Evolutionary conservation across 768 basidiomycete genomes (phyloP), one percentile per base, ranked within the genome.

Genomic region (Rhodocollybia butyracea): DNA sequence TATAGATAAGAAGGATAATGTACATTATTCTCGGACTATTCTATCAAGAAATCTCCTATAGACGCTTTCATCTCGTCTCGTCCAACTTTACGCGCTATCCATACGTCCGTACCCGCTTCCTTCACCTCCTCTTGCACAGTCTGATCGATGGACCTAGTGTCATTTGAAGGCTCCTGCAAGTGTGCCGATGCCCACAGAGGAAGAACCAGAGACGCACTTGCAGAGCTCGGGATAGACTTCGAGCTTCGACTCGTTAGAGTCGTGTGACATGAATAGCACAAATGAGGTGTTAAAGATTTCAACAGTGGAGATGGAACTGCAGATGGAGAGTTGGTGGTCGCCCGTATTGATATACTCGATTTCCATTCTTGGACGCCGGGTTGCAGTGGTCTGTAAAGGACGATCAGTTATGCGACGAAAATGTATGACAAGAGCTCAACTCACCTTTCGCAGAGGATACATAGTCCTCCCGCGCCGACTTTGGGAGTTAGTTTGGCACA

Each of bases 401-500:
- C 26, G 21, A 40, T 2, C 62, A 51, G 17, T 55, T 15, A 55
- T 1, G 10, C 12, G 15, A 11, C 41, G 19, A 34, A 30, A 5
- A 32, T 10, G 19, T 21, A 24, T 32, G 24, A 32, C 39, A 15
- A 12, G 3, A 51, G 26, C 11, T 47, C 8, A 32, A 10, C 73
- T 32, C 48, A 88, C 89, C 88, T 76, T 63, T 83, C 78, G 63
- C 91, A 93, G 5, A 91, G 65, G 12, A 79, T 61, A 64, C 91
- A 93, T 6, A 60, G 63, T 0, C 72, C 75, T 7, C 68, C 68
- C 0, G 82, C 70, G 2, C 69, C 73, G 4, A 32, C 71, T 65
- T 88, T 91, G 0, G 91, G 83, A 8, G 83, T 77, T 26, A 94
- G 69, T 68, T 94, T 94, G 5, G 78, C 84, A 62, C 88, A 90